Percentiles rank a stretch among this genome's conserved stretches.
phyloP scores from a whole-genome alignment of 805 yeast species.

The Kluyveromyces dobzhanskii region DNA sequence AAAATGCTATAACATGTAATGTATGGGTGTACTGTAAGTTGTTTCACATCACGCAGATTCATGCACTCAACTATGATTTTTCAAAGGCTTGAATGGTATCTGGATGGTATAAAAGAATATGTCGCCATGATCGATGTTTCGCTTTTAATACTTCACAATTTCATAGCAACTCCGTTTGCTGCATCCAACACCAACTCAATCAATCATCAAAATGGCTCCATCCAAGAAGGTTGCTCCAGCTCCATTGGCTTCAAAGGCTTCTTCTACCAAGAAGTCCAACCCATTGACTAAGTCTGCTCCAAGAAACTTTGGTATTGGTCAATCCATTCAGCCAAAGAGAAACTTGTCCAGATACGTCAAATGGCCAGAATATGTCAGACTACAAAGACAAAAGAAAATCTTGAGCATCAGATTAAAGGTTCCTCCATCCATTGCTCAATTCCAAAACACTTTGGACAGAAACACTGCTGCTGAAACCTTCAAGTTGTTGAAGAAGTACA shows the following conservation, averaged over 20 bases:
- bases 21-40: too few relatives aligned
- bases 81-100: too few relatives aligned
- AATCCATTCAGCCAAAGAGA: constrained; percentile 89
- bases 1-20: too few relatives aligned
- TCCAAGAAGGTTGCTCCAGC: constrained; percentile 94
- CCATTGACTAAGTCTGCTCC: constrained; percentile 87
- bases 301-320: constrained; percentile 94
- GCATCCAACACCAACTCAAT: background rate
- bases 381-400: constrained; percentile 98
- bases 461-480: constrained; percentile 96
- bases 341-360: constrained; percentile 95
- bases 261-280: constrained; percentile 54
- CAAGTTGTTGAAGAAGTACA: constrained; percentile 97
- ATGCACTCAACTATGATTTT: too few relatives aligned
- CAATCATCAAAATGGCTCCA: constrained; percentile 33
- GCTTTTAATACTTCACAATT: too few relatives aligned
- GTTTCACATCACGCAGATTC: background rate
- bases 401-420: constrained; percentile 94
- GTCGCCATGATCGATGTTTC: too few relatives aligned
- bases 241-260: constrained; percentile 75
- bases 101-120: too few relatives aligned
- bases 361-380: constrained; percentile 98
- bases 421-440: constrained; percentile 97
- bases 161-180: background rate
- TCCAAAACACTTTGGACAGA: constrained; percentile 93